Base-by-base conservation (phyloP, 2,329 filamentous ascomycete species). In the Monosporascus sp. region DNA sequence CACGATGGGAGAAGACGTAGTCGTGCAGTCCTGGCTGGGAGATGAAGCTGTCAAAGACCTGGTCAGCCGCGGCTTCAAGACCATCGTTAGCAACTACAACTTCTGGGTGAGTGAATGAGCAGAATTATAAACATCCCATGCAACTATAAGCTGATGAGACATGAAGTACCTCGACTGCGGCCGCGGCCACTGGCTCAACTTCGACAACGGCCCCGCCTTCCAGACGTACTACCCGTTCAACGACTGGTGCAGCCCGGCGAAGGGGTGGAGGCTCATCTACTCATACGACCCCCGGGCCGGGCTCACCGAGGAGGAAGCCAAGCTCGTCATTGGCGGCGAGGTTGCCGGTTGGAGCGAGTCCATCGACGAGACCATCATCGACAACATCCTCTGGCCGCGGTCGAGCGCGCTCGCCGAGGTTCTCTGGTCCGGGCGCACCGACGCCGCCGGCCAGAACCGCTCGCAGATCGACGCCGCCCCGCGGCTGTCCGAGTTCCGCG, bases 251-350 rank as follows among this genome's bases (percentile, higher is more conserved):
- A 74, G 75, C 0, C 91, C 91, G 1, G 77, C 78, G 65, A 90
- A 96, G 74, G 89, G 82, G 72, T 96, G 91, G 91, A 81, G 84
- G 6, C 75, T 89, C 27, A 79, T 93, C 54, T 96, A 96, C 76
- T 81, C 83, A 20, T 88, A 93, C 69, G 86, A 96, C 65, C 90
- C 90, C 0, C 73, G 84, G 3, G 76, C 73, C 3, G 82, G 81
- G 46, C 76, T 96, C 5, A 80, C 85, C 0, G 71, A 70, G 9
- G 76, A 84, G 25, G 70, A 83, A 44, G 81, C 83, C 25, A 77
- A 85, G 64, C 79, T 89, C 14, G 85, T 96, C 3, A 69, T 94
- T 8, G 91, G 91, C 45, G 91, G 90, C 25, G 91, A 96, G 72
- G 83, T 86, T 17, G 87, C 89, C 52, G 81, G 90, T 53, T 96